Evolutionary conservation across 345 rosid species (phyloP).

Genomic region (Citrus medica): DNA sequence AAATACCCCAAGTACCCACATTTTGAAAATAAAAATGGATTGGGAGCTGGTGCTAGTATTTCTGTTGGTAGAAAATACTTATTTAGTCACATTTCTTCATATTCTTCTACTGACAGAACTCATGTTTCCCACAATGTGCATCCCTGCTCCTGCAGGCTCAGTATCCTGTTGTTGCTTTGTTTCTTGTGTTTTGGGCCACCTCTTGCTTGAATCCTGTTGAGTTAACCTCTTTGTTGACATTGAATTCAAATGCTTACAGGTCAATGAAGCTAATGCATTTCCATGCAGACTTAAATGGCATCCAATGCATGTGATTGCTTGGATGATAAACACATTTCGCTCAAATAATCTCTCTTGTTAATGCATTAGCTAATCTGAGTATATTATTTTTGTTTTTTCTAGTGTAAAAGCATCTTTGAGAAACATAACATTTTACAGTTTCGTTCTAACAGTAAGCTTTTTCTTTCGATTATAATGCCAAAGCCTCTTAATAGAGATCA

Average conservation of each 20-base stretch:
- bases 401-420: neutral
- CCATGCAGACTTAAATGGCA: neutral
- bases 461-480: conserved; percentile 12
- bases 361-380: neutral
- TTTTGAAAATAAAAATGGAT: neutral
- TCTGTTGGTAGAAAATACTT: neutral
- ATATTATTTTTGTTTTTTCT: neutral
- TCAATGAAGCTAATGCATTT: conserved; percentile 1
- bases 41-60: neutral
- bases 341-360: neutral
- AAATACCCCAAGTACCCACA: neutral
- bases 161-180: neutral
- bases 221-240: neutral
- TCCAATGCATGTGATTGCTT: neutral
- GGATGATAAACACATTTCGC: neutral
- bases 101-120: neutral
- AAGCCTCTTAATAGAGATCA: conserved; percentile 94
- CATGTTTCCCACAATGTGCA: neutral
- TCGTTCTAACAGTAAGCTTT: conserved; percentile 1
- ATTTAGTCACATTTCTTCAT: neutral
- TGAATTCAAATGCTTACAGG: neutral
- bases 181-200: neutral
- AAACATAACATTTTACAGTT: neutral
- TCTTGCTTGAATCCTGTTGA: neutral
- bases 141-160: neutral